These are phyloP conservation scores for Alternaria solani DNA, from an alignment of 2,329 filamentous ascomycete species.

Conservation along the genomic window DNA sequence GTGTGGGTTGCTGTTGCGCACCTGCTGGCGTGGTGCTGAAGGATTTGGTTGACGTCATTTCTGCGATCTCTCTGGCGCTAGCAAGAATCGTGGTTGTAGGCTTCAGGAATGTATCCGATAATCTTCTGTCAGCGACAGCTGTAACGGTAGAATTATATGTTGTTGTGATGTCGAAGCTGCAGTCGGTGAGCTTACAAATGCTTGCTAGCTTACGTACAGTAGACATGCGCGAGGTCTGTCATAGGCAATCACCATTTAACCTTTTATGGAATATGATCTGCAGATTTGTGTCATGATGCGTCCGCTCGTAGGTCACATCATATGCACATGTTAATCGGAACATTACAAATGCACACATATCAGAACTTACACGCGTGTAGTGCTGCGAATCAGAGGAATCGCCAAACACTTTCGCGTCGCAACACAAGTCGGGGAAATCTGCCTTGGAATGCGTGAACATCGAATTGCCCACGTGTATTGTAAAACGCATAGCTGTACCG, in stretches of 20 bases:
- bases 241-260: not conserved
- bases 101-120: too few relatives aligned
- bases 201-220: not conserved
- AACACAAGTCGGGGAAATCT: not conserved
- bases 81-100: not conserved
- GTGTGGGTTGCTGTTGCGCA: constrained; percentile 25
- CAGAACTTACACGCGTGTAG: not conserved
- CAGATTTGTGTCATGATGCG: constrained; percentile 1
- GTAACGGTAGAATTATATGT: not conserved
- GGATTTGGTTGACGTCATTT: constrained; percentile 28
- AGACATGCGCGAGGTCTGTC: not conserved
- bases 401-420: not conserved
- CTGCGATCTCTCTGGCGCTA: not conserved
- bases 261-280: constrained; percentile 5
- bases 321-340: not conserved
- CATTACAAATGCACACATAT: constrained; percentile 4
- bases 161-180: not conserved
- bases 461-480: not conserved
- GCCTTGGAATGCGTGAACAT: not conserved
- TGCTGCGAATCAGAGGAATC: not conserved
- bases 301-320: not conserved
- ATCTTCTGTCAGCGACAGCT: not conserved
- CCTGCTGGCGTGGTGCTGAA: constrained; percentile 26
- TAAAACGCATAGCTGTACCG: not conserved
- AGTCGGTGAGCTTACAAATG: constrained; percentile 14